A percentile compares a stretch with the other conserved stretches of the same genome.
phyloP scores from a whole-genome alignment of 345 rosid genomes.

The Gossypium mustelinum region DNA sequence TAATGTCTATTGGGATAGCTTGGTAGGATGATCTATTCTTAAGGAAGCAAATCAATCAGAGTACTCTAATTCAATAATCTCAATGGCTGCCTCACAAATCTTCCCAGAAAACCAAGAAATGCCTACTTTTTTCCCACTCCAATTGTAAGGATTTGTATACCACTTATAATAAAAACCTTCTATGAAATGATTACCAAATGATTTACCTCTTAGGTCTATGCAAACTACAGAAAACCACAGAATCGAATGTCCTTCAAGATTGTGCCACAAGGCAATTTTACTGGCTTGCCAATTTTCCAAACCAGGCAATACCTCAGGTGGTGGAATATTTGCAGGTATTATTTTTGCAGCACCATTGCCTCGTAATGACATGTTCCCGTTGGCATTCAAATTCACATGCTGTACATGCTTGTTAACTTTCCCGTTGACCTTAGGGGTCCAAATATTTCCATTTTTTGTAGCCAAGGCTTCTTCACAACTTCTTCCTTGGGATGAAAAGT shows the following conservation, averaged over 20 bases:
- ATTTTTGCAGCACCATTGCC: conserved; percentile 65
- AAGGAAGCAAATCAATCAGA: neutral
- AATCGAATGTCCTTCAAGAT: conserved; percentile 81
- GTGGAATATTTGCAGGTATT: conserved; percentile 60
- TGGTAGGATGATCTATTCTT: neutral
- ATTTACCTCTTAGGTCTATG: conserved; percentile 77
- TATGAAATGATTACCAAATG: conserved; percentile 6
- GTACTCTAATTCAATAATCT: neutral
- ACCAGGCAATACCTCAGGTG: conserved; percentile 70
- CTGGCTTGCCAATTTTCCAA: conserved; percentile 83
- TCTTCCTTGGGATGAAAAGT: conserved; percentile 39
- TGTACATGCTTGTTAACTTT: conserved; percentile 67
- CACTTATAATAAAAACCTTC: neutral
- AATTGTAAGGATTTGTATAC: neutral
- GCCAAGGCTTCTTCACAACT: conserved; percentile 28
- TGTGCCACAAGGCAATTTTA: conserved; percentile 90
- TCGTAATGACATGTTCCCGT: conserved; percentile 41
- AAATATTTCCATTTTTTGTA: conserved; percentile 38
- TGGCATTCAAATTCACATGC: conserved; percentile 34
- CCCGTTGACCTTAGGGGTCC: conserved; percentile 80
- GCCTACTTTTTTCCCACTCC: conserved; percentile 5
- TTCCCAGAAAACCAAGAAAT: neutral
- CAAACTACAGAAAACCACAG: conserved; percentile 89
- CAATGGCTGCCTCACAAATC: neutral
- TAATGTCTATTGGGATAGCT: neutral